Percentiles rank a stretch among this genome's conserved stretches.
Evolutionary conservation across 345 rosid genomes (phyloP).

Genomic region (Triadica sebifera): DNA sequence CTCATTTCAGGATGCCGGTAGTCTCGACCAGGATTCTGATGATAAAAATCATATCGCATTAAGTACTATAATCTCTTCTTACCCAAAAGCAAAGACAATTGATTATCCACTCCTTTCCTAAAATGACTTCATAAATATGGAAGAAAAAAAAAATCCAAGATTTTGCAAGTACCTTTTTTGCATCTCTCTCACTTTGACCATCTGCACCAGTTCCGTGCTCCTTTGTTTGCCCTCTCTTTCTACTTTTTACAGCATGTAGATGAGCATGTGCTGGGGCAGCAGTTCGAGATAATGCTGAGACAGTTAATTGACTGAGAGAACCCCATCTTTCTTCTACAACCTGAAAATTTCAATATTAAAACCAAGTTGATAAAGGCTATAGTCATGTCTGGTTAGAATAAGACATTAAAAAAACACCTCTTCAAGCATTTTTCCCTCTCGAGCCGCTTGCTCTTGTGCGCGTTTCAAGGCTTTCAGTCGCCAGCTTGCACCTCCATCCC

Average conservation of each 20-base stretch:
- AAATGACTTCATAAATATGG: neutral
- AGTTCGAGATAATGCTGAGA: slow-evolving; percentile 56
- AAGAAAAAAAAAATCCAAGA: neutral
- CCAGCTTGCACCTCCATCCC: slow-evolving; percentile 99
- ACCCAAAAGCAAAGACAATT: neutral
- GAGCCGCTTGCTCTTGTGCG: slow-evolving; percentile 83
- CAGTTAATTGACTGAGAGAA: slow-evolving; percentile 75
- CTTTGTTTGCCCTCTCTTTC: slow-evolving; percentile 46
- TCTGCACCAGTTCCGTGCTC: slow-evolving; percentile 26
- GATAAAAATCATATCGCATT: slow-evolving; percentile 17
- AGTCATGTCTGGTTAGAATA: slow-evolving; percentile 11
- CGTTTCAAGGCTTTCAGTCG: slow-evolving; percentile 86
- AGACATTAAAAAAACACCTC: slow-evolving; percentile 42
- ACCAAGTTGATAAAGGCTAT: slow-evolving; percentile 6
- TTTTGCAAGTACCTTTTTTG: slow-evolving; percentile 45
- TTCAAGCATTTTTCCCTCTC: slow-evolving; percentile 68
- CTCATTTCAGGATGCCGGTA: slow-evolving; percentile 62
- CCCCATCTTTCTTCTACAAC: slow-evolving; percentile 80
- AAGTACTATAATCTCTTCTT: neutral
- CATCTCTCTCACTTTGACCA: slow-evolving; percentile 35
- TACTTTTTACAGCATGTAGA: slow-evolving; percentile 66
- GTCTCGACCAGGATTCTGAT: slow-evolving; percentile 42
- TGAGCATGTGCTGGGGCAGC: slow-evolving; percentile 92
- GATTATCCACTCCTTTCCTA: neutral
- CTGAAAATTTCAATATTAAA: slow-evolving; percentile 38